Base-by-base conservation (phyloP, 176 grass and related monocot genomes). In the Raddia distichophylla region DNA sequence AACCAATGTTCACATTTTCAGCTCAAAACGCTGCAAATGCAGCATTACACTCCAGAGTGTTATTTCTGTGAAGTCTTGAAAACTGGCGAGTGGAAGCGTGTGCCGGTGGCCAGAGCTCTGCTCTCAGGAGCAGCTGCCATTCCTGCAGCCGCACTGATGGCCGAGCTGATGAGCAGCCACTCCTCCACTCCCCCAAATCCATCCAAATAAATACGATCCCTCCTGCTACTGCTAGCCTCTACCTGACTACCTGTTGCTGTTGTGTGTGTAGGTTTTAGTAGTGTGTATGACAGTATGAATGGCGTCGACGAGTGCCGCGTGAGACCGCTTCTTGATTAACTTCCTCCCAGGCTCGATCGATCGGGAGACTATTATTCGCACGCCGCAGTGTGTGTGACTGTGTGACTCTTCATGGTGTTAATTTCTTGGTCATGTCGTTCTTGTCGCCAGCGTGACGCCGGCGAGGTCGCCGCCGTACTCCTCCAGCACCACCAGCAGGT, bases 401-500 rank as follows among this genome's bases (percentile, higher is more conserved):
- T 27, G 20, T 18, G 12, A 15, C 16, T 16, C 12, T 27, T 18
- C 5, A 5, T 54, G 32, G 6, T 43, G 2, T 2, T 20, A 3
- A 27, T 27, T 27, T 27, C 27, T 12, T 22, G 60, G 49, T 84
- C 86, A 79, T 46, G 80, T 60, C 5, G 77, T 94, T 43, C 92
- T 89, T 13, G 85, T 94, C 40, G 87, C 89, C 45, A 91, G 49
- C 0, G 68, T 22, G 22, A 94, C 87, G 34, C 89, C 81, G 32
- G 86, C 7, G 47, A 90, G 84, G 69, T 94, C 77, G 75, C 92
- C 89, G 54, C 84, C 92, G 80, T 85, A 87, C 81, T 94, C 92
- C 71, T 94, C 92, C 40, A 94, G 85, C 69, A 91, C 77, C 62
- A 94, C 92, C 35, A 91, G 58, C 62, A 91, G 86, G 80, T 94